These are phyloP conservation scores for Grifola frondosa DNA, from an alignment of 1,284 basidiomycete genomes.

Conservation along the genomic window DNA sequence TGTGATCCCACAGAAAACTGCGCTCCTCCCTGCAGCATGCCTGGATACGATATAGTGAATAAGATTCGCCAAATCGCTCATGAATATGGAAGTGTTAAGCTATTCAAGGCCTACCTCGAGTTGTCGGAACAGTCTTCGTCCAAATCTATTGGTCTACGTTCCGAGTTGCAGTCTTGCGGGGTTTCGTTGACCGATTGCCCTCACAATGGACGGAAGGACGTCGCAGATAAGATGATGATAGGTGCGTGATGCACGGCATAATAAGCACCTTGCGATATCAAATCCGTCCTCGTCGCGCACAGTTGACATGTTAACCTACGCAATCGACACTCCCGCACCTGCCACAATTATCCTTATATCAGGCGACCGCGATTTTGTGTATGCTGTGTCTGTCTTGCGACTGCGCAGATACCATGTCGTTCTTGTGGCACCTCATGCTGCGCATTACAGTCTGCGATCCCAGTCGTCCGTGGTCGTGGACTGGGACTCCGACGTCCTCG, in stretches of 20 bases:
- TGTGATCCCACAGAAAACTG: conserved; percentile 49
- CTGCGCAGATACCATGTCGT: conserved; percentile 48
- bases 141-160: conserved; percentile 43
- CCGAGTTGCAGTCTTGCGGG: conserved; percentile 41
- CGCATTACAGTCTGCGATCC: conserved; percentile 42
- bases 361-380: conserved; percentile 58
- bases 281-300: neutral
- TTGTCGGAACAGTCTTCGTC: conserved; percentile 32
- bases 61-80: conserved; percentile 28
- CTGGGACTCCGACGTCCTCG: conserved; percentile 48
- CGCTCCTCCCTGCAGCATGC: conserved; percentile 41
- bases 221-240: conserved; percentile 43
- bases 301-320: conserved; percentile 62
- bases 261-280: neutral
- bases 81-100: conserved; percentile 27
- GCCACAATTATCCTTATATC: conserved; percentile 54
- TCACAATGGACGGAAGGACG: conserved; percentile 41
- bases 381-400: conserved; percentile 49
- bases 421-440: conserved; percentile 27
- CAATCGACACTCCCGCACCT: conserved; percentile 50
- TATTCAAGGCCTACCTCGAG: conserved; percentile 52
- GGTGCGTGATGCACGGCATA: conserved; percentile 16
- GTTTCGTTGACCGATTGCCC: conserved; percentile 45
- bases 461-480: conserved; percentile 53
- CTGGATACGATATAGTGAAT: conserved; percentile 39